Evolutionary conservation across 495 filamentous ascomycete genomes (phyloP), one percentile per base, ranked within the genome.

Genomic region (Talaromyces borbonicus): DNA sequence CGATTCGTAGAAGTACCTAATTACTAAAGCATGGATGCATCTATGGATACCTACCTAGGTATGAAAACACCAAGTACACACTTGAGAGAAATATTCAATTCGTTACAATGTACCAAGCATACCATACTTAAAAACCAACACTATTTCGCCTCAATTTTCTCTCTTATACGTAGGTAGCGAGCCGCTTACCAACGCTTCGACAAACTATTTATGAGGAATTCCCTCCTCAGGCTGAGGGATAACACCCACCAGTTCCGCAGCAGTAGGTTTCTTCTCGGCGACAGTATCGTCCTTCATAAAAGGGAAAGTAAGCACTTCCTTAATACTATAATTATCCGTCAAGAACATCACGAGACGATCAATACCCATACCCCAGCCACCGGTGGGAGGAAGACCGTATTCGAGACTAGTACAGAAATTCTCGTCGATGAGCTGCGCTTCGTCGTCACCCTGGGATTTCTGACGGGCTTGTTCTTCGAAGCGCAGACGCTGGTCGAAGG

Each of bases 301-400:
- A 14, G 81, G 93, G 78, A 98, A 97, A 9, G 92, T 80, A 41
- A 98, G 69, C 4, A 97, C 92, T 68, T 98, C 92, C 72, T 93
- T 92, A 66, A 97, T 97, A 45, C 68, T 77, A 72, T 96, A 95
- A 62, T 94, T 83, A 66, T 97, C 77, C 37, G 93, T 96, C 56
- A 97, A 70, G 75, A 97, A 96, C 92, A 97, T 97, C 56, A 90
- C 85, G 57, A 96, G 61, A 50, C 89, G 85, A 68, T 98, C 92
- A 56, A 98, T 95, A 51, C 93, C 92, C 80, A 97, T 85, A 54
- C 92, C 93, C 83, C 85, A 97, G 19, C 93, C 92, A 63, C 88
- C 92, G 9, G 92, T 97, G 0, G 92, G 92, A 16, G 93, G 92
- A 32, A 97, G 68, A 43, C 85, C 88, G 56, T 83, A 89, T 64